Conservation (phyloP, 495 filamentous ascomycete species). For the Neurospora tetrasperma region DNA sequence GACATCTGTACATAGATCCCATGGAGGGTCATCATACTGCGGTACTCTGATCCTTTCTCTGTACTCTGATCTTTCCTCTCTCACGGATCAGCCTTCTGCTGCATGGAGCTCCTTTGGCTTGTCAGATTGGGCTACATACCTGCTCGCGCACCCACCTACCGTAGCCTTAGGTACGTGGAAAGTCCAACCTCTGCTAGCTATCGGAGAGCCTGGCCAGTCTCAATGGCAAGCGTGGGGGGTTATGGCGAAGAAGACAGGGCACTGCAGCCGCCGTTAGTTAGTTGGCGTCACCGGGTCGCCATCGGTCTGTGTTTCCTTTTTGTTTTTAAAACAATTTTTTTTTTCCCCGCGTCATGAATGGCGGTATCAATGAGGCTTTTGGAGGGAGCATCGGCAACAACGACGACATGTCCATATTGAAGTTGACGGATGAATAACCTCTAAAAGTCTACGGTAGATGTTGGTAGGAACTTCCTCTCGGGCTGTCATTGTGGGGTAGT, state of each 20-base stretch:
- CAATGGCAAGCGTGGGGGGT: not conserved
- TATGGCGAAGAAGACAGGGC: not conserved
- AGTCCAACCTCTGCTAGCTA: not conserved
- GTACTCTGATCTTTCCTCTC: not conserved
- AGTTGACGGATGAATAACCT: not conserved
- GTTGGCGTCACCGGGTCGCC: not conserved
- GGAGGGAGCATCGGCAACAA: not conserved
- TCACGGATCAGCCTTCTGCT: not conserved
- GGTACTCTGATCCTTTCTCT: not conserved
- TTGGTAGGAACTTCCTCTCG: not conserved
- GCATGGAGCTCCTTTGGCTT: not conserved
- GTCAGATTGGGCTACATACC: not conserved
- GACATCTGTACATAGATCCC: not conserved
- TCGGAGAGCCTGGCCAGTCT: not conserved
- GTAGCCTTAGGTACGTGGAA: not conserved
- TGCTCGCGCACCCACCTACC: not conserved
- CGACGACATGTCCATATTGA: not conserved
- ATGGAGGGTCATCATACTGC: not conserved
- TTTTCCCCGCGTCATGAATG: not conserved
- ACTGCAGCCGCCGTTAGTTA: not conserved
- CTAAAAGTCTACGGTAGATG: not conserved
- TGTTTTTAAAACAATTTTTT: too few species aligned
- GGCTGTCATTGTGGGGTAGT: not conserved
- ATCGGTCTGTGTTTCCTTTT: not conserved
- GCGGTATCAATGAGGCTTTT: not conserved